A percentile compares a stretch with the other conserved stretches of the same genome.
phyloP scores from a whole-genome alignment of 169 alveolate genomes.

The Perkinsus olseni region DNA sequence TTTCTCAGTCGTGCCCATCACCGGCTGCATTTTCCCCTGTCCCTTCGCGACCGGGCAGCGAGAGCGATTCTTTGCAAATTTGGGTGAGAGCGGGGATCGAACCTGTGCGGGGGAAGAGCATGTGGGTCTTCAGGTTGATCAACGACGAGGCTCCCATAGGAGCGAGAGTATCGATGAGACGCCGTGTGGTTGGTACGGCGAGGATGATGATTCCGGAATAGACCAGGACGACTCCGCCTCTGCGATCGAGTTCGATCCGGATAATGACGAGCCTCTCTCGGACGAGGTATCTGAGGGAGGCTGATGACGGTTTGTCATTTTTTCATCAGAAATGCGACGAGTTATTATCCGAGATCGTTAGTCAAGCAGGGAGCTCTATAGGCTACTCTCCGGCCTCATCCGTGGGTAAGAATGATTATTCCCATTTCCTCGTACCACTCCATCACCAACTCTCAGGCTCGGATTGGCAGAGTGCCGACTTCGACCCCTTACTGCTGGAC shows the following conservation, averaged over 20 bases:
- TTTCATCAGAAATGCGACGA: not conserved
- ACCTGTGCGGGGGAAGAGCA: not conserved
- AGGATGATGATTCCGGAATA: not conserved
- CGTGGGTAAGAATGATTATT: not conserved
- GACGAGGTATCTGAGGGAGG: not conserved
- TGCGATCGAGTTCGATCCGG: not conserved
- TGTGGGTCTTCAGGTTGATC: not conserved
- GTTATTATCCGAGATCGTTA: not conserved
- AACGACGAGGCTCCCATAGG: not conserved
- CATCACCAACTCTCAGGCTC: not conserved
- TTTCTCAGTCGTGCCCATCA: not conserved
- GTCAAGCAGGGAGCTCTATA: not conserved
- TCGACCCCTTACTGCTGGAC: not conserved
- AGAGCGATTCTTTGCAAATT: not conserved
- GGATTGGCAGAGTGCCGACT: not conserved
- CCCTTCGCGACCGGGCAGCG: not conserved
- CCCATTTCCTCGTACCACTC: not conserved
- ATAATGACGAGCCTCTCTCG: not conserved
- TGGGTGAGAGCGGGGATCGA: not conserved
- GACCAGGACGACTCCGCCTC: not conserved
- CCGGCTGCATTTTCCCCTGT: not conserved
- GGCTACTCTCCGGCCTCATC: not conserved
- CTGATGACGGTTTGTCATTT: not conserved
- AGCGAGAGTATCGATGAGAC: not conserved
- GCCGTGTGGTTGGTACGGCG: not conserved